Evolutionary conservation across 108 stramenopile genomes (phyloP), one percentile per base, ranked within the genome.

Genomic region (Nitzschia palea): DNA sequence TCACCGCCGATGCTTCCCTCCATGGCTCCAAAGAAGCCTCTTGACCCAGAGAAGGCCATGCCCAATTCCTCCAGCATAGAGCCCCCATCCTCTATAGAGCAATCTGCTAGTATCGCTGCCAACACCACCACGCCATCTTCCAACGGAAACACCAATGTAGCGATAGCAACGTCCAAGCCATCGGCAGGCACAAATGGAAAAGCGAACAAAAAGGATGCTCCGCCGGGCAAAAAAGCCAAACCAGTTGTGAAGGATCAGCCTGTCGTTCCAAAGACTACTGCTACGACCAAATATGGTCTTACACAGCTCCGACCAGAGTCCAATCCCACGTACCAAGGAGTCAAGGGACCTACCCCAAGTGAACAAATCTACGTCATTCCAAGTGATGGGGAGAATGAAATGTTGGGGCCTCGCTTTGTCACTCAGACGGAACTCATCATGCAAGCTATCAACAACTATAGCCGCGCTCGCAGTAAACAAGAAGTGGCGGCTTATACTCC

Each of bases 401-500:
- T 14, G 2, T 31, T 1, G 31, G 59, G 27, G 37, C 59, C 59
- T 40, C 59, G 59, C 23, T 60, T 42, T 23, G 37, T 60, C 15
- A 54, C 65, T 1, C 65, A 65, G 36, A 65, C 52, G 52, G 51
- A 65, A 37, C 51, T 65, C 14, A 65, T 65, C 23, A 65, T 52
- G 65, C 65, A 65, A 30, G 65, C 45, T 17, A 65, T 65, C 43
- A 36, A 22, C 15, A 53, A 52, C 36, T 65, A 53, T 52, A 53
- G 31, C 22, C 50, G 9, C 47, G 18, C 17, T 18, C 47, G 22
- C 10, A 17, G 29, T 12, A 36, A 22, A 12, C 22, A 35, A 59
- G 17, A 23, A 37, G 3, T 14, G 17, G 33, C 29, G 3, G 2
- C 31, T 17, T 51, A 51, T 42, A 42, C 8, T 42, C 40, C 8